Percentiles rank a stretch among this genome's conserved stretches.
These are phyloP conservation scores for Zygotorulaspora danielsina DNA, from an alignment of 805 yeast species.

Conservation along the genomic window DNA sequence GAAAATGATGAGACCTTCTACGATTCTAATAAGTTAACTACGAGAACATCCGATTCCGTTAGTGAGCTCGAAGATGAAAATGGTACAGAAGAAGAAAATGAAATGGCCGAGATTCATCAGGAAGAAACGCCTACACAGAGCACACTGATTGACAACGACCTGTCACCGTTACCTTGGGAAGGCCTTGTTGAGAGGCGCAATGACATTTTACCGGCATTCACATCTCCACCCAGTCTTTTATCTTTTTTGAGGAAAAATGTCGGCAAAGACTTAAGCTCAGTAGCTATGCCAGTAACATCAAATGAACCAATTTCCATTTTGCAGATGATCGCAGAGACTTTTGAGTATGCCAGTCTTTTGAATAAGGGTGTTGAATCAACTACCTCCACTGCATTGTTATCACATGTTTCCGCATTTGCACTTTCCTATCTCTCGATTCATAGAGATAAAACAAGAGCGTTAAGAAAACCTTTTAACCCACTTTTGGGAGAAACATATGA, in stretches of 20 bases:
- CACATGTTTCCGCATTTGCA: slow-evolving; percentile 74
- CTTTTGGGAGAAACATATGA: slow-evolving; percentile 91
- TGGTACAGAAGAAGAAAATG: slow-evolving; percentile 4
- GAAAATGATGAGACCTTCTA: slow-evolving; percentile 35
- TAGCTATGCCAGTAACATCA: slow-evolving; percentile 90
- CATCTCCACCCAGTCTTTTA: slow-evolving; percentile 77
- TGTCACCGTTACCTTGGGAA: slow-evolving; percentile 65
- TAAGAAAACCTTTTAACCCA: slow-evolving; percentile 93
- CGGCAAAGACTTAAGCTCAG: slow-evolving; percentile 80
- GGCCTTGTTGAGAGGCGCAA: slow-evolving; percentile 48
- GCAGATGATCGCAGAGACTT: slow-evolving; percentile 72
- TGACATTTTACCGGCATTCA: slow-evolving; percentile 53
- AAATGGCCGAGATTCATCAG: slow-evolving; percentile 3
- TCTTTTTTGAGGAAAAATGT: slow-evolving; percentile 82
- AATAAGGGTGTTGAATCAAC: slow-evolving; percentile 51
- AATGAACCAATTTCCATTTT: slow-evolving; percentile 87
- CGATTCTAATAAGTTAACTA: slow-evolving; percentile 5
- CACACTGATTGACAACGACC: slow-evolving; percentile 28
- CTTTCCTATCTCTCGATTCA: slow-evolving; percentile 65
- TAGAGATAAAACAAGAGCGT: slow-evolving; percentile 68
- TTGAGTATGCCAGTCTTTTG: slow-evolving; percentile 70
- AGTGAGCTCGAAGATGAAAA: slow-evolving; percentile 9
- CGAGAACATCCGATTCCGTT: slow-evolving; percentile 2
- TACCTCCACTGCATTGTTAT: slow-evolving; percentile 54
- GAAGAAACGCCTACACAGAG: slow-evolving; percentile 4